These are phyloP conservation scores for Sclerotinia glacialis DNA, from an alignment of 2,329 filamentous ascomycete genomes.

Conservation along the genomic window DNA sequence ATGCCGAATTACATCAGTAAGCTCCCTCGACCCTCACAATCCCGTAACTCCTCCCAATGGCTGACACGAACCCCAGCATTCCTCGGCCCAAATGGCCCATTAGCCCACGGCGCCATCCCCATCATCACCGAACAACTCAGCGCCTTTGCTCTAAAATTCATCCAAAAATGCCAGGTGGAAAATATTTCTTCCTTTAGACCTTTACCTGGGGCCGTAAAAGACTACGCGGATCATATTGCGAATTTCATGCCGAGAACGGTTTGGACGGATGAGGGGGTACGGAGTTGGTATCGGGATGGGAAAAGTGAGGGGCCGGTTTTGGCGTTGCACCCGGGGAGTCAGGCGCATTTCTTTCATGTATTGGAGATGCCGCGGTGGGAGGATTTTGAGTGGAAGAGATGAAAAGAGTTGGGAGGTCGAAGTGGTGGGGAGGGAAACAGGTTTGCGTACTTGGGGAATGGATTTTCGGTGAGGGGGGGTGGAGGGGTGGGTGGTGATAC, in stretches of 20 bases:
- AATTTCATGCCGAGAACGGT: conserved; percentile 36
- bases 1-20: conserved; percentile 34
- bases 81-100: conserved; percentile 37
- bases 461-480: conserved; percentile 22
- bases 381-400: conserved; percentile 21
- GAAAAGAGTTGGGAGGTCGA: not conserved
- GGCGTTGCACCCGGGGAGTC: conserved; percentile 28
- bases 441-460: conserved; percentile 28
- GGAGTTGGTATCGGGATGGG: conserved; percentile 35
- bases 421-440: not conserved
- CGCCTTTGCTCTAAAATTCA: conserved; percentile 51
- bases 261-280: conserved; percentile 22
- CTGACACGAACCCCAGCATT: conserved; percentile 26
- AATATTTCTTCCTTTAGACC: conserved; percentile 46
- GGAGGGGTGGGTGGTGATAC: conserved; percentile 5
- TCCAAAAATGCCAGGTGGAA: conserved; percentile 44
- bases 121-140: conserved; percentile 47
- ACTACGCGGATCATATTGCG: conserved; percentile 38
- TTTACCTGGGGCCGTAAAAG: conserved; percentile 38
- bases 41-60: too few relatives aligned
- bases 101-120: conserved; percentile 38
- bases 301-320: conserved; percentile 23
- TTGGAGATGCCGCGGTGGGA: conserved; percentile 21
- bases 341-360: conserved; percentile 26
- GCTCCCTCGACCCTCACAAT: not conserved